Percentiles rank a stretch among this genome's conserved stretches.
These are phyloP conservation scores for Fusarium pseudonygamai DNA, from an alignment of 2,329 filamentous ascomycete species.

Conservation along the genomic window DNA sequence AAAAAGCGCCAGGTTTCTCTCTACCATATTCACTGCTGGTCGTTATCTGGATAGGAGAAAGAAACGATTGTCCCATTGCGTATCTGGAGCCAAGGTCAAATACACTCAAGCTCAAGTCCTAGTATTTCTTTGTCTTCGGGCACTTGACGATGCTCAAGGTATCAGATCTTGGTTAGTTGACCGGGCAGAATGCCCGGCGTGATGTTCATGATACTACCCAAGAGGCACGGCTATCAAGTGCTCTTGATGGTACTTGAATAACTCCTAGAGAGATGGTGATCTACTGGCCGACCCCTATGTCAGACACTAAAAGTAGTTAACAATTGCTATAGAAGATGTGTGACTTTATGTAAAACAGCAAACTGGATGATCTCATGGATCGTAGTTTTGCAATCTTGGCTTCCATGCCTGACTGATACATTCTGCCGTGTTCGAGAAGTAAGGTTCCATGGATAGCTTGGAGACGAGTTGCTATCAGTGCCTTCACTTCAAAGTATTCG, in stretches of 20 bases:
- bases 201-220: background rate
- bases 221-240: background rate
- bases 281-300: conserved; percentile 9
- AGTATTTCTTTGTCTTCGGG: background rate
- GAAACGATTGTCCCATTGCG: background rate
- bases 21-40: conserved; percentile 33
- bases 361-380: conserved; percentile 37
- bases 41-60: background rate
- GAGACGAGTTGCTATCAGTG: conserved; percentile 6
- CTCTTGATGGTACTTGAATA: conserved; percentile 12
- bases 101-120: background rate
- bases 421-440: conserved; percentile 22
- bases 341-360: conserved; percentile 36
- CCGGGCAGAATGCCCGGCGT: background rate
- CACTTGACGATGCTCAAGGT: background rate
- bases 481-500: conserved; percentile 14
- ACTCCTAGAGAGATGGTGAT: background rate
- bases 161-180: background rate
- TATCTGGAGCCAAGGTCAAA: background rate
- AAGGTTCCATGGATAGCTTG: conserved; percentile 25
- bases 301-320: conserved; percentile 13
- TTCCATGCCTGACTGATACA: conserved; percentile 37
- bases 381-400: conserved; percentile 26
- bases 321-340: conserved; percentile 18
- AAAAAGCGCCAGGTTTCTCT: conserved; percentile 10